Percentiles rank a stretch among this genome's conserved stretches.
Evolutionary conservation across 192 early-diverging fungal species (phyloP).

Genomic region (Coemansia aciculifera): DNA sequence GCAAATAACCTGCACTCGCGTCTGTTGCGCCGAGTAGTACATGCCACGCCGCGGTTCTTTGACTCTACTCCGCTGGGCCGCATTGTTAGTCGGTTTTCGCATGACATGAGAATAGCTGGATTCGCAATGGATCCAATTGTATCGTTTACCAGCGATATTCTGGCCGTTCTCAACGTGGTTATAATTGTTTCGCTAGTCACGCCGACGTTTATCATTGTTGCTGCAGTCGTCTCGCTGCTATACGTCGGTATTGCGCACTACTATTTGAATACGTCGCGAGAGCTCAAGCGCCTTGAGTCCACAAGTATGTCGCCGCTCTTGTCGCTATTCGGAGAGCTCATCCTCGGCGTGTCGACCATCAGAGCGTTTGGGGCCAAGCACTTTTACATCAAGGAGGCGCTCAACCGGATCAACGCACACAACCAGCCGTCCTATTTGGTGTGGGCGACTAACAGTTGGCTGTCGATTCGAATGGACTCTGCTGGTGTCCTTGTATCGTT

Average conservation of each 20-base stretch:
- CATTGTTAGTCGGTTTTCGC: conserved; percentile 79
- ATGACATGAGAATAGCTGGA: conserved; percentile 61
- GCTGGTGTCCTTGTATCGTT: conserved; percentile 70
- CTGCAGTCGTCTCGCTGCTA: conserved; percentile 56
- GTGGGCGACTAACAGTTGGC: conserved; percentile 86
- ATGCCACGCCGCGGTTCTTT: conserved; percentile 79
- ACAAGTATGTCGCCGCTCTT: conserved; percentile 71
- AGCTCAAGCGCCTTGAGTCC: conserved; percentile 72
- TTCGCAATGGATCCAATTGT: no score
- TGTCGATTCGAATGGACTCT: conserved; percentile 78
- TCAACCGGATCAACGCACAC: no score
- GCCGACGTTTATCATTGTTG: conserved; percentile 67
- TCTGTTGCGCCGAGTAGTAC: conserved; percentile 58
- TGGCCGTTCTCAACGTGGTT: conserved; percentile 57
- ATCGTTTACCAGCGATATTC: background rate
- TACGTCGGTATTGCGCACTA: conserved; percentile 65
- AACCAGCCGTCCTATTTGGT: conserved; percentile 59
- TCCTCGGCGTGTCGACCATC: conserved; percentile 73
- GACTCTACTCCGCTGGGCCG: conserved; percentile 77
- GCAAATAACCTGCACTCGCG: conserved; percentile 56
- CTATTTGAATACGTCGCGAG: conserved; percentile 57
- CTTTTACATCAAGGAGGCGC: conserved; percentile 53
- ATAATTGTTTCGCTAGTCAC: conserved; percentile 64
- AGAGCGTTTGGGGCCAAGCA: conserved; percentile 76
- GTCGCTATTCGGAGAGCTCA: conserved; percentile 76